A percentile compares a stretch with the other conserved stretches of the same genome.
phyloP scores from a whole-genome alignment of 176 grass and related monocot genomes.

The Tillandsia leiboldiana region DNA sequence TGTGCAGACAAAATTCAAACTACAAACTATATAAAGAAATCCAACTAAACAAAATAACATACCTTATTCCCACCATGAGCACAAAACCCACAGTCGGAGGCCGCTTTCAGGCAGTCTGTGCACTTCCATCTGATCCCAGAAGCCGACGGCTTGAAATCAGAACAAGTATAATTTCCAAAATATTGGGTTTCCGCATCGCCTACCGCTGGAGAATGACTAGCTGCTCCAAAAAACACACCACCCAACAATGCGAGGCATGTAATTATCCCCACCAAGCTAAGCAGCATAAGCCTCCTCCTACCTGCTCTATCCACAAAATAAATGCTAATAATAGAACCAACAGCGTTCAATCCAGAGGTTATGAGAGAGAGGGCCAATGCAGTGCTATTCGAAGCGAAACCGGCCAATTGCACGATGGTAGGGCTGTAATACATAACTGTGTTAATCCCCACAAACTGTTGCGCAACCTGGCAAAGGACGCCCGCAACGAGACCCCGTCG shows the following conservation, averaged over 20 bases:
- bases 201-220: conserved; percentile 48
- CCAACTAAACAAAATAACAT: neutral
- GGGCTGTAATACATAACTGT: conserved; percentile 99
- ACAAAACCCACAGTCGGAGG: conserved; percentile 66
- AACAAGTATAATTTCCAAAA: conserved; percentile 55
- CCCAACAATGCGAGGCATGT: conserved; percentile 50
- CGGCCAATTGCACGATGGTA: conserved; percentile 84
- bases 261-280: conserved; percentile 74
- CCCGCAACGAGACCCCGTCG: conserved; percentile 69
- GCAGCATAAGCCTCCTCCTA: conserved; percentile 60
- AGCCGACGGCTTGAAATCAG: conserved; percentile 21
- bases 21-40: too few relatives aligned
- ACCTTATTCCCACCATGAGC: conserved; percentile 58
- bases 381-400: conserved; percentile 78
- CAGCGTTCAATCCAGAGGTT: conserved; percentile 72
- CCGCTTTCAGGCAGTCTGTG: conserved; percentile 59
- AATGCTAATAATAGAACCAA: conserved; percentile 83
- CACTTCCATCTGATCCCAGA: conserved; percentile 49
- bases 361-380: conserved; percentile 76
- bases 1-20: too few relatives aligned
- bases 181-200: conserved; percentile 26
- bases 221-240: conserved; percentile 51
- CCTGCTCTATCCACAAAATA: conserved; percentile 82
- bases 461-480: conserved; percentile 67
- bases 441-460: conserved; percentile 94